A percentile compares a stretch with the other conserved stretches of the same genome.
Conservation (phyloP, 73 alveolate genomes). For the Uronychia binucleata region DNA sequence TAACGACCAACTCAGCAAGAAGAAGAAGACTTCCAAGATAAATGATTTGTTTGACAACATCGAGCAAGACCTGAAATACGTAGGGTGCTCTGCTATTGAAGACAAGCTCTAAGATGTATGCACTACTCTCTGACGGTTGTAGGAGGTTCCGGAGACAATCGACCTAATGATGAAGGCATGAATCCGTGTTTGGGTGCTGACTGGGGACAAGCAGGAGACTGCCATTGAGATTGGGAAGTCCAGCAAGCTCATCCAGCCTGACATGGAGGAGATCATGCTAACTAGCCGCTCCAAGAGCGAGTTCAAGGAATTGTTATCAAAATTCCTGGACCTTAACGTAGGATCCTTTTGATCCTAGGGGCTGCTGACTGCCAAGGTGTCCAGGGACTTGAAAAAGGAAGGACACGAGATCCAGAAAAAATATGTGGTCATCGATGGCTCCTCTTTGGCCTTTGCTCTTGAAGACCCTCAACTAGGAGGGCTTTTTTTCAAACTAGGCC, state of each 20-base stretch:
- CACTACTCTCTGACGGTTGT: slow-evolving; percentile 19
- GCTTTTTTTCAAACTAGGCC: slow-evolving; percentile 14
- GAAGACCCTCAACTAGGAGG: slow-evolving; percentile 8
- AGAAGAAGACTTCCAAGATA: slow-evolving; percentile 48
- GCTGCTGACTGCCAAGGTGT: background rate
- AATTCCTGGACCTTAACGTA: too few species aligned
- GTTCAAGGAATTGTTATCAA: background rate
- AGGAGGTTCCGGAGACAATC: slow-evolving; percentile 75
- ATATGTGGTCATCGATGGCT: slow-evolving; percentile 31
- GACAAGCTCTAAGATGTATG: slow-evolving; percentile 48
- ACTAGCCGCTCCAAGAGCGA: slow-evolving; percentile 12
- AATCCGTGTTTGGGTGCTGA: slow-evolving; percentile 82
- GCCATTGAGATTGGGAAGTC: slow-evolving; percentile 81
- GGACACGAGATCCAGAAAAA: background rate
- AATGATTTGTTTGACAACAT: slow-evolving; percentile 70
- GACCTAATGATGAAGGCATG: slow-evolving; percentile 66
- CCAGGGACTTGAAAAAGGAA: background rate
- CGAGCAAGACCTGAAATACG: slow-evolving; percentile 81
- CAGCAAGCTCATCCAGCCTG: slow-evolving; percentile 68
- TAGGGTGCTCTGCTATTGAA: slow-evolving; percentile 97
- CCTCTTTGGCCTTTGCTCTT: slow-evolving; percentile 5
- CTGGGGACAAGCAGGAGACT: slow-evolving; percentile 90
- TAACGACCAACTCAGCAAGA: slow-evolving; percentile 16
- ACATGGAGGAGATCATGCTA: slow-evolving; percentile 48
- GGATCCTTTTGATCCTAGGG: too few species aligned